These are phyloP conservation scores for Blastomyces emzantsi DNA, from an alignment of 2,329 filamentous ascomycete genomes.

Conservation along the genomic window DNA sequence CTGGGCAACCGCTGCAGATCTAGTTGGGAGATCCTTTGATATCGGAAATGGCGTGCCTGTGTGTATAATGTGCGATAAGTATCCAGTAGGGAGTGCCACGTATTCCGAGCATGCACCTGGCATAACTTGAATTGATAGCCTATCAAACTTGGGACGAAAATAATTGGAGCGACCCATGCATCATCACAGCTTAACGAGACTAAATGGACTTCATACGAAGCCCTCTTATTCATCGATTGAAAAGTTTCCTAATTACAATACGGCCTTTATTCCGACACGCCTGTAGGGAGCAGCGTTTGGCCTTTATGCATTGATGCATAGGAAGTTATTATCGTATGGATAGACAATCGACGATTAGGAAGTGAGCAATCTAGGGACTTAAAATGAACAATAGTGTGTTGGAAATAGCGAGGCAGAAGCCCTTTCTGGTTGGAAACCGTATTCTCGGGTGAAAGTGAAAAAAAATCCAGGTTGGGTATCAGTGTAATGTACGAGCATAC, in stretches of 20 bases:
- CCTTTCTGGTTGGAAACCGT: not conserved
- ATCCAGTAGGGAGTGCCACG: not conserved
- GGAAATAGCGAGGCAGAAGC: not conserved
- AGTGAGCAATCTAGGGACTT: not conserved
- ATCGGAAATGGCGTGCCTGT: not conserved
- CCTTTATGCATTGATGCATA: not conserved
- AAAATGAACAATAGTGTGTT: not conserved
- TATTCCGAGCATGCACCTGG: not conserved
- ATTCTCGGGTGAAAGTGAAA: not conserved
- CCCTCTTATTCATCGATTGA: not conserved
- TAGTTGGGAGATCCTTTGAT: not conserved
- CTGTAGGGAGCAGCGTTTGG: not conserved
- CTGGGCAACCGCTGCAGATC: not conserved
- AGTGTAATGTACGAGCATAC: not conserved
- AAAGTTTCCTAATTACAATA: not conserved
- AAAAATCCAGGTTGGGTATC: slow-evolving; percentile 4
- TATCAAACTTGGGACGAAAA: not conserved
- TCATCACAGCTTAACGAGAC: not conserved
- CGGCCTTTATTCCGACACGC: not conserved
- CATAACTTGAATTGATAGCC: not conserved
- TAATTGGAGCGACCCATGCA: not conserved
- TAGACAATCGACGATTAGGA: not conserved
- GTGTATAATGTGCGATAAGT: not conserved
- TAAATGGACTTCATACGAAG: not conserved
- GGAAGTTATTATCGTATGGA: too few relatives aligned